phyloP scores from a whole-genome alignment of 371 early-diverging fungal species.

The Dinochytrium kinnereticum region DNA sequence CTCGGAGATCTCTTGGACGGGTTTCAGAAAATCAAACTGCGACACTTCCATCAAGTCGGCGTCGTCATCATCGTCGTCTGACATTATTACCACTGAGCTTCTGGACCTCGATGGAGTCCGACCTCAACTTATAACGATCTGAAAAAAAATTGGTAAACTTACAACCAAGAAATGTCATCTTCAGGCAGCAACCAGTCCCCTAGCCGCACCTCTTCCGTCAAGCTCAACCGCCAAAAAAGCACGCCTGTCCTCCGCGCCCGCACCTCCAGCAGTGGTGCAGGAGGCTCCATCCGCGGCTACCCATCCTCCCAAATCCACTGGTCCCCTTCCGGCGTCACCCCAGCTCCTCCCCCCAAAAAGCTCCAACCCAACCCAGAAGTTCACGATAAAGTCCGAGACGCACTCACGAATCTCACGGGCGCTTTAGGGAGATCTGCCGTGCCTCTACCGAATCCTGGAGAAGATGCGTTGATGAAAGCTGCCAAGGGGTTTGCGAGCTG shows the following conservation, averaged over 20 bases:
- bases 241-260: constrained; percentile 6
- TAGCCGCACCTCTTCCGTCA: too few species aligned
- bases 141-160: too few species aligned
- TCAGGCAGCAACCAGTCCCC: too few species aligned
- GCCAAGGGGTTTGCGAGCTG: constrained; percentile 1
- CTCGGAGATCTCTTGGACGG: background rate
- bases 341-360: background rate
- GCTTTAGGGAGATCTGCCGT: background rate
- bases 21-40: constrained; percentile 12
- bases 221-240: constrained; percentile 8
- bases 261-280: background rate
- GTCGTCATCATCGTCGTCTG: too few species aligned
- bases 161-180: too few species aligned
- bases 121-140: too few species aligned
- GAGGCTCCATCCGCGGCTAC: background rate
- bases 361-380: background rate
- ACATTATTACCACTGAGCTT: too few species aligned
- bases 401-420: background rate
- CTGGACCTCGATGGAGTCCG: too few species aligned
- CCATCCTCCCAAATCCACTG: background rate
- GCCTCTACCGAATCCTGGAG: background rate
- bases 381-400: background rate
- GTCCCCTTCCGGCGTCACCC: background rate
- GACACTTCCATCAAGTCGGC: constrained; percentile 5
- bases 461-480: background rate